These are phyloP conservation scores for Hanseniaspora nectarophila DNA, from an alignment of 805 yeast species.

Conservation along the genomic window DNA sequence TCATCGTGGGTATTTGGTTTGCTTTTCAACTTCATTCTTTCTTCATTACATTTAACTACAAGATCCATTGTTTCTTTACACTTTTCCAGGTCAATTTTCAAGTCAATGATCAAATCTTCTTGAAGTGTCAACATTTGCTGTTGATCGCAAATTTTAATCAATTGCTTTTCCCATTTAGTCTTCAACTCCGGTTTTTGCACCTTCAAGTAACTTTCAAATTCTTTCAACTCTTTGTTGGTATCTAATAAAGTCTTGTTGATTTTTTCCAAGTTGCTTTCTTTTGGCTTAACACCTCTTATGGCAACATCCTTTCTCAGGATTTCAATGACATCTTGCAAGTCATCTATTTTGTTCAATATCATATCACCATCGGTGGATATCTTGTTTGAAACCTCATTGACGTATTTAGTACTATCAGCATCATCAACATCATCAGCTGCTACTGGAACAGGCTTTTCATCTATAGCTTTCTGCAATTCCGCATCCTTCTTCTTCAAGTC, in stretches of 20 bases:
- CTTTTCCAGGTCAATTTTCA: constrained; percentile 67
- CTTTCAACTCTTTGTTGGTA: constrained; percentile 42
- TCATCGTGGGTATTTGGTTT: constrained; percentile 21
- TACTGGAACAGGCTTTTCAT: neutral
- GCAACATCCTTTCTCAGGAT: constrained; percentile 84
- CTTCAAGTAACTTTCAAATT: constrained; percentile 48
- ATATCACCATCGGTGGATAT: constrained; percentile 67
- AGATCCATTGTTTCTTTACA: constrained; percentile 72
- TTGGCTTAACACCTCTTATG: constrained; percentile 72
- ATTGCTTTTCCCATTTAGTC: constrained; percentile 79
- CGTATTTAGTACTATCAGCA: constrained; percentile 42
- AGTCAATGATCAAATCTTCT: constrained; percentile 69
- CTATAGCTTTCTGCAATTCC: neutral
- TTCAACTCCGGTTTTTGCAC: constrained; percentile 79
- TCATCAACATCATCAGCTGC: neutral
- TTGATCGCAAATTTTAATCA: constrained; percentile 83
- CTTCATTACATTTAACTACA: constrained; percentile 69
- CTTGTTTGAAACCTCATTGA: constrained; percentile 62
- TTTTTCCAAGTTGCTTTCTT: constrained; percentile 55
- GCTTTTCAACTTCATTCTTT: constrained; percentile 43
- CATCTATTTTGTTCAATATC: constrained; percentile 72
- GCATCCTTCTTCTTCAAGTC: neutral
- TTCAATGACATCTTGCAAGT: constrained; percentile 82
- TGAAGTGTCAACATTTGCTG: constrained; percentile 85
- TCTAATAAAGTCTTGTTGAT: constrained; percentile 52